phyloP scores from a whole-genome alignment of 495 filamentous ascomycete species.

The Saxispiralis lemnorum region DNA sequence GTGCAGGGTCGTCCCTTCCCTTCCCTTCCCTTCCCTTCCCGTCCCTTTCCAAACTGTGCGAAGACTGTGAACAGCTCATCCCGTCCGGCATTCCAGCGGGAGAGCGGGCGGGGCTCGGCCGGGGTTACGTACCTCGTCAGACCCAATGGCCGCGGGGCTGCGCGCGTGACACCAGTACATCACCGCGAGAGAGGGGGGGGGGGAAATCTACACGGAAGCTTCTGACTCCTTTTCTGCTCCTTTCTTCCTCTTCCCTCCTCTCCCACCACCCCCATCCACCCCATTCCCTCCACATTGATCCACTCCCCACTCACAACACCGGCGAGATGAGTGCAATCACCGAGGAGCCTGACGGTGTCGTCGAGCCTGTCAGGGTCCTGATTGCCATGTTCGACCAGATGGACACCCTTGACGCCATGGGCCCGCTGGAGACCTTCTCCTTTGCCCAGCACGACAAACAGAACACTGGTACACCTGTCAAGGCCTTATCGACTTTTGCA shows the following conservation, averaged over 20 bases:
- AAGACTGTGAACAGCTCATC: too few relatives aligned
- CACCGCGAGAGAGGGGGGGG: too few relatives aligned
- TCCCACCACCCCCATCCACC: neutral
- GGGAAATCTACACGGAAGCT: too few relatives aligned
- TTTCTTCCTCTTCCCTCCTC: neutral
- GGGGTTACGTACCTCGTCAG: too few relatives aligned
- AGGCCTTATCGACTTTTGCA: neutral
- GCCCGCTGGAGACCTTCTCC: constrained; percentile 46
- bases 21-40: too few relatives aligned
- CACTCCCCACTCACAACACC: constrained; percentile 1
- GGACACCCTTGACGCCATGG: constrained; percentile 46
- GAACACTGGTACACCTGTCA: constrained; percentile 33
- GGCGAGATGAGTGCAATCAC: constrained; percentile 29
- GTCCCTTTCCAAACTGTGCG: too few relatives aligned
- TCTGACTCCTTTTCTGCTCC: too few relatives aligned
- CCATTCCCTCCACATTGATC: neutral
- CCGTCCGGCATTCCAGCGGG: too few relatives aligned
- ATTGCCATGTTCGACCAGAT: constrained; percentile 31
- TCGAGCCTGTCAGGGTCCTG: constrained; percentile 34
- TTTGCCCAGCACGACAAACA: constrained; percentile 41
- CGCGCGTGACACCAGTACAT: too few relatives aligned
- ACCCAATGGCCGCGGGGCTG: too few relatives aligned
- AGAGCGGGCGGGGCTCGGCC: too few relatives aligned
- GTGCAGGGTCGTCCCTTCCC: too few relatives aligned
- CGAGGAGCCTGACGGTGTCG: constrained; percentile 18